Evolutionary conservation across 257 asterid species (phyloP).

Genomic region (Dorcoceras hygrometricum): DNA sequence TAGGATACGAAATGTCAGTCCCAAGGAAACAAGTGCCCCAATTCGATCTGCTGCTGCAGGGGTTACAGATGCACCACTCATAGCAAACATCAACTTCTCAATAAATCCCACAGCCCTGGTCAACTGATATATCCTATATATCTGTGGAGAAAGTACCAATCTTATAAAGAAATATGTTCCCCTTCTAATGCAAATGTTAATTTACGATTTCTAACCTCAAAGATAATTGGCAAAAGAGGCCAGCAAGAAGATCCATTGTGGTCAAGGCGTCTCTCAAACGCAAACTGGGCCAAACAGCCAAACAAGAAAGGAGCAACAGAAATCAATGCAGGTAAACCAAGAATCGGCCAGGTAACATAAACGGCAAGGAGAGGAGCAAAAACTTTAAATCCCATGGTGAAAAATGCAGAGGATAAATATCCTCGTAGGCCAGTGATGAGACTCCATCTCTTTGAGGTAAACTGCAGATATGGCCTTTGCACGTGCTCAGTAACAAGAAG

Average conservation of each 20-base stretch:
- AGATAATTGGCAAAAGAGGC: slow-evolving; percentile 87
- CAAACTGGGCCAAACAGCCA: slow-evolving; percentile 64
- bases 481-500: slow-evolving; percentile 51
- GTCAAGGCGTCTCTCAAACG: slow-evolving; percentile 54
- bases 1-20: slow-evolving; percentile 59
- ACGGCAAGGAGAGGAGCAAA: slow-evolving; percentile 65
- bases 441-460: slow-evolving; percentile 89
- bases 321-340: slow-evolving; percentile 65
- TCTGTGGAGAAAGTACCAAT: slow-evolving; percentile 40
- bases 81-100: slow-evolving; percentile 54
- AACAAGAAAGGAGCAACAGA: slow-evolving; percentile 65
- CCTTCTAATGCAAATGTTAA: slow-evolving; percentile 13
- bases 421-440: slow-evolving; percentile 91
- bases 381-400: slow-evolving; percentile 70
- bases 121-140: slow-evolving; percentile 86
- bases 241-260: slow-evolving; percentile 66
- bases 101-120: slow-evolving; percentile 61
- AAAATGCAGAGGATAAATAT: slow-evolving; percentile 56
- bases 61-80: slow-evolving; percentile 46
- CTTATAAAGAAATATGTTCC: neutral
- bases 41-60: slow-evolving; percentile 50
- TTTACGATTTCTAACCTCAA: slow-evolving; percentile 49
- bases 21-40: slow-evolving; percentile 61
- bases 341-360: slow-evolving; percentile 74
- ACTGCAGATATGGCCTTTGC: slow-evolving; percentile 88